Conservation (phyloP, 306 rosid species). For the Vigna reflexopilosa region DNA sequence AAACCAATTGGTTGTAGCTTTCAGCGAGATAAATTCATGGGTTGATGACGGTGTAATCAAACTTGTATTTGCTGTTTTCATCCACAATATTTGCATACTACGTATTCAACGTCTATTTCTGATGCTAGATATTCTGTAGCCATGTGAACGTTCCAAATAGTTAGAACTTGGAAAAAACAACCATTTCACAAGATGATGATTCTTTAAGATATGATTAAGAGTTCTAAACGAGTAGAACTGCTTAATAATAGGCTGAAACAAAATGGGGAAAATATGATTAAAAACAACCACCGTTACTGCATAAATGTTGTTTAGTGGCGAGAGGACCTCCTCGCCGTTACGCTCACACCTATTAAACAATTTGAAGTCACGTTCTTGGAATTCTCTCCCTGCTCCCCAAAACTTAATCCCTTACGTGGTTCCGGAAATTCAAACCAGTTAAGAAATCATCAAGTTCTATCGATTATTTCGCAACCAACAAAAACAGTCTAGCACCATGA, state of each 20-base stretch:
- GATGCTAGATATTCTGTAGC: not conserved
- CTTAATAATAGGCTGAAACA: not conserved
- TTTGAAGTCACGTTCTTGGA: not conserved
- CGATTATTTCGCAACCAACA: constrained; percentile 56
- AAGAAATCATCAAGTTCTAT: constrained; percentile 52
- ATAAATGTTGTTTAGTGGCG: not conserved
- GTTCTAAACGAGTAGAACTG: not conserved
- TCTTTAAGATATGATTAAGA: not conserved
- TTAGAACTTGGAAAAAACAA: not conserved
- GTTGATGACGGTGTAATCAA: not conserved
- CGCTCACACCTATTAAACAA: not conserved
- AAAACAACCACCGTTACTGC: not conserved
- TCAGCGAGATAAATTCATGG: too few relatives aligned
- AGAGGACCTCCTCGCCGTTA: too few relatives aligned
- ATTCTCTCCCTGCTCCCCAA: not conserved
- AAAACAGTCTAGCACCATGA: constrained; percentile 43
- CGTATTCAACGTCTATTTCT: not conserved
- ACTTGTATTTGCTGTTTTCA: not conserved
- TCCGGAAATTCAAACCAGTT: constrained; percentile 17
- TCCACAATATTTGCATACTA: not conserved
- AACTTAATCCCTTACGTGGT: not conserved
- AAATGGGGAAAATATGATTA: not conserved
- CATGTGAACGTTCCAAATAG: not conserved
- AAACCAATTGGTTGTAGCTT: too few relatives aligned
- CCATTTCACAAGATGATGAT: not conserved